Conservation (phyloP, 495 filamentous ascomycete genomes). For the Acidiella bohemica region DNA sequence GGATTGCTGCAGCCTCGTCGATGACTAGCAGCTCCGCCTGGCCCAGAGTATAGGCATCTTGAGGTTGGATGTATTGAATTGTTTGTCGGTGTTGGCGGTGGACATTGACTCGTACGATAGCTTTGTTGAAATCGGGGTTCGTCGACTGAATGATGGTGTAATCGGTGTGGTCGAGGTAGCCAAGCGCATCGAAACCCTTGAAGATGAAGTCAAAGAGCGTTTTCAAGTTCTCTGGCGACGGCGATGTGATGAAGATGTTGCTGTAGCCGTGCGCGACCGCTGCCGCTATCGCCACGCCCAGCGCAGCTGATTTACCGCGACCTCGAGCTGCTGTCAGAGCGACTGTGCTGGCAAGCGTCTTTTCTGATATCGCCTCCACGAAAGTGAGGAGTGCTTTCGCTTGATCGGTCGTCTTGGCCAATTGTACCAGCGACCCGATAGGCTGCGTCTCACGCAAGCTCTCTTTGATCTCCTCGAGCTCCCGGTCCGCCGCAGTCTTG, state of each 20-base stretch:
- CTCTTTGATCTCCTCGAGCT: constrained; percentile 79
- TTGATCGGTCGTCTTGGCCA: constrained; percentile 87
- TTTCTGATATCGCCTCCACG: constrained; percentile 90
- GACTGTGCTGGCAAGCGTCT: constrained; percentile 86
- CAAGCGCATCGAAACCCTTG: constrained; percentile 90
- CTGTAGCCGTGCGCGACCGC: constrained; percentile 93
- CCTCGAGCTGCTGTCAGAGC: constrained; percentile 88
- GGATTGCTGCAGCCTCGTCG: constrained; percentile 96
- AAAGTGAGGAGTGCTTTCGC: constrained; percentile 91
- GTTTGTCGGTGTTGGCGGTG: constrained; percentile 94
- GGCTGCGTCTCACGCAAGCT: constrained; percentile 72
- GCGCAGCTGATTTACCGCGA: constrained; percentile 89
- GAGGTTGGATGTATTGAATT: constrained; percentile 94
- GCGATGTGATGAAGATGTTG: constrained; percentile 99
- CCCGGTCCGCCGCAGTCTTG: constrained; percentile 52
- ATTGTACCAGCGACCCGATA: constrained; percentile 64
- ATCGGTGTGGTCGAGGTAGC: constrained; percentile 86
- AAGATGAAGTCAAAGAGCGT: constrained; percentile 97
- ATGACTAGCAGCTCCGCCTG: constrained; percentile 95
- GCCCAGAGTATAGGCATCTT: constrained; percentile 86
- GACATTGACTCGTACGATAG: constrained; percentile 91
- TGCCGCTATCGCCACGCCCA: constrained; percentile 87
- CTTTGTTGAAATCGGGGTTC: constrained; percentile 98
- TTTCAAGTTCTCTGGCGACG: constrained; percentile 95
- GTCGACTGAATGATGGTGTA: constrained; percentile 98